A percentile compares a stretch with the other conserved stretches of the same genome.
phyloP scores from a whole-genome alignment of 2,329 filamentous ascomycete genomes.

The Dactylellina leptospora region DNA sequence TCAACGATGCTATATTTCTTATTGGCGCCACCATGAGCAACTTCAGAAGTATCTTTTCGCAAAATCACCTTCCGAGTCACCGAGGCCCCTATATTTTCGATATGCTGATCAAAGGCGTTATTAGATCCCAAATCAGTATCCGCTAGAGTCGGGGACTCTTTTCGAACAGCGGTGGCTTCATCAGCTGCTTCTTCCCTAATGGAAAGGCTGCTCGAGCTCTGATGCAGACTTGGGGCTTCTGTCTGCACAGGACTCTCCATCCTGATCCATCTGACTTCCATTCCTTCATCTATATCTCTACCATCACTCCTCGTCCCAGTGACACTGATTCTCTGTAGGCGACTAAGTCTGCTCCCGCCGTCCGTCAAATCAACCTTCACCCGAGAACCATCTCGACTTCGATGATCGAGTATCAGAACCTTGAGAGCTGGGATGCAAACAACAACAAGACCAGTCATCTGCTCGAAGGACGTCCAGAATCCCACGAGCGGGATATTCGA shows the following conservation, averaged over 20 bases:
- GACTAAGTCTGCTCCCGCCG: slow-evolving; percentile 40
- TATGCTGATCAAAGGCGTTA: slow-evolving; percentile 5
- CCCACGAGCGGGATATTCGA: slow-evolving; percentile 38
- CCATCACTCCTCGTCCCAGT: slow-evolving; percentile 17
- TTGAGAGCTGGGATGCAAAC: slow-evolving; percentile 42
- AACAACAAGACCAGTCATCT: slow-evolving; percentile 45
- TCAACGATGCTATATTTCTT: slow-evolving; percentile 26
- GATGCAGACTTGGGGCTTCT: not conserved
- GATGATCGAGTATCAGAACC: slow-evolving; percentile 37
- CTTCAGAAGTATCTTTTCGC: not conserved
- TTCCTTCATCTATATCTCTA: slow-evolving; percentile 12
- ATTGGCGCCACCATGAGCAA: not conserved
- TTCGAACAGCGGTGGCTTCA: not conserved
- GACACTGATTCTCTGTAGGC: slow-evolving; percentile 40
- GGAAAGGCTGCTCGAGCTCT: slow-evolving; percentile 19
- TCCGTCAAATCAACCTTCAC: slow-evolving; percentile 31
- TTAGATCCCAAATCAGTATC: not conserved
- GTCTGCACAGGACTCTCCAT: slow-evolving; percentile 36
- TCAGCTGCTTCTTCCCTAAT: not conserved
- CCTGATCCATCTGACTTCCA: slow-evolving; percentile 27
- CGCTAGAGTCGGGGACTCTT: not conserved
- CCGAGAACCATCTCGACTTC: slow-evolving; percentile 38
- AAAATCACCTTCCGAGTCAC: slow-evolving; percentile 2
- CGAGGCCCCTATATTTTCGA: slow-evolving; percentile 7
- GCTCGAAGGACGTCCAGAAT: slow-evolving; percentile 48